Conservation (phyloP, 106 monocot genomes). For the Apostasia shenzhenica region DNA sequence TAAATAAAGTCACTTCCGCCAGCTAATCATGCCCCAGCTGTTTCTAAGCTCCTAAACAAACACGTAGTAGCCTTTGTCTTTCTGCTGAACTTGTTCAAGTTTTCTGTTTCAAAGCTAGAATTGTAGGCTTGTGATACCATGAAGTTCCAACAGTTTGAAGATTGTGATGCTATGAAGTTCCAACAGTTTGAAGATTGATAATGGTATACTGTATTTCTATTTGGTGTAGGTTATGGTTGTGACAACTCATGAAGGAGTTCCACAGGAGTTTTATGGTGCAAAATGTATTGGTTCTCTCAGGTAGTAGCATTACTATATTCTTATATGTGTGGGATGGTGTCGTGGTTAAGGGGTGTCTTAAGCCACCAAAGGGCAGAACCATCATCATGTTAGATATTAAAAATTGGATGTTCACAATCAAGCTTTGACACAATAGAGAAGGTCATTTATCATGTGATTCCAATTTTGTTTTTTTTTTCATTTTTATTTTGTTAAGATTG, state of each 20-base stretch:
- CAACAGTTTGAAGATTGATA: background rate
- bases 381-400: background rate
- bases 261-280: constrained; percentile 82
- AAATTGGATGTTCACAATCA: background rate
- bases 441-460: background rate
- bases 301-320: constrained; percentile 16
- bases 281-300: constrained; percentile 94
- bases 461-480: background rate
- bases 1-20: too few relatives aligned
- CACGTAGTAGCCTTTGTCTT: too few relatives aligned
- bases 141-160: background rate
- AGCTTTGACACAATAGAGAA: background rate
- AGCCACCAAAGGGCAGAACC: too few relatives aligned
- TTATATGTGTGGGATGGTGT: too few relatives aligned
- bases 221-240: constrained; percentile 67
- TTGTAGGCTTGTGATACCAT: background rate
- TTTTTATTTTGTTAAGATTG: background rate
- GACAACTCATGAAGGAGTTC: constrained; percentile 76
- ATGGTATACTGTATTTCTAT: background rate
- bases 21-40: too few relatives aligned
- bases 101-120: too few relatives aligned
- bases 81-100: too few relatives aligned
- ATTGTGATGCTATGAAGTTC: background rate
- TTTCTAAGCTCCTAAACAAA: too few relatives aligned
- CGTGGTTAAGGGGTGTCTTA: too few relatives aligned